These are phyloP conservation scores for Saitozyma sp. DNA, from an alignment of 768 basidiomycete genomes.

Conservation along the genomic window DNA sequence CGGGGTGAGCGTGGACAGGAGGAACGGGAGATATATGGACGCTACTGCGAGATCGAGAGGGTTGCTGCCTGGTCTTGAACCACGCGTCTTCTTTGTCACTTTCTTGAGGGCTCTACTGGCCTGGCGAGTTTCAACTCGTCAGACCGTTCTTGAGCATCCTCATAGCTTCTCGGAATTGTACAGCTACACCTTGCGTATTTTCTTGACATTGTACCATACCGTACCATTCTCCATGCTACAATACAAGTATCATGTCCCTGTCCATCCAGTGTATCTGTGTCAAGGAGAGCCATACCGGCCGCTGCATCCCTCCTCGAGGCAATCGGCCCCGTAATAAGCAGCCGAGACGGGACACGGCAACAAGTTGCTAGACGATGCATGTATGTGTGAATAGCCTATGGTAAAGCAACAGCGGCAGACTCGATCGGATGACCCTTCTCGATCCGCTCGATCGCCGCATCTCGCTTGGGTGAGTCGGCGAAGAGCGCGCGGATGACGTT, in stretches of 20 bases:
- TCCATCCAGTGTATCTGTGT: not conserved
- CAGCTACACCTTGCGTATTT: too few relatives aligned
- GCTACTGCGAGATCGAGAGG: not conserved
- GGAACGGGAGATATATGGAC: not conserved
- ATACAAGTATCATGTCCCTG: not conserved
- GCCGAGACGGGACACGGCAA: too few relatives aligned
- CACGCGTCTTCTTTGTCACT: too few relatives aligned
- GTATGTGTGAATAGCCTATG: too few relatives aligned
- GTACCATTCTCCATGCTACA: not conserved
- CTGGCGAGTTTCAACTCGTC: too few relatives aligned
- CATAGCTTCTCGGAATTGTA: too few relatives aligned
- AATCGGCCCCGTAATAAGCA: too few relatives aligned
- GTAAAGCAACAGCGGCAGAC: too few relatives aligned
- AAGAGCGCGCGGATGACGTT: slow-evolving; percentile 82
- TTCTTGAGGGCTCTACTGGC: too few relatives aligned
- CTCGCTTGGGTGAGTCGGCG: slow-evolving; percentile 77
- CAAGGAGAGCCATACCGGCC: not conserved
- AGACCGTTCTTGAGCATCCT: too few relatives aligned
- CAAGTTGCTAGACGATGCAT: too few relatives aligned
- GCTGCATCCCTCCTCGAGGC: too few relatives aligned
- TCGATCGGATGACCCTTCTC: slow-evolving; percentile 18
- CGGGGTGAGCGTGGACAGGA: not conserved
- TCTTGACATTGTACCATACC: not conserved
- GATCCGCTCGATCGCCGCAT: slow-evolving; percentile 66
- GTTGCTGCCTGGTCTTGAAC: not conserved